Conservation (phyloP, 2,329 filamentous ascomycete genomes). For the Fusarium sp. region DNA sequence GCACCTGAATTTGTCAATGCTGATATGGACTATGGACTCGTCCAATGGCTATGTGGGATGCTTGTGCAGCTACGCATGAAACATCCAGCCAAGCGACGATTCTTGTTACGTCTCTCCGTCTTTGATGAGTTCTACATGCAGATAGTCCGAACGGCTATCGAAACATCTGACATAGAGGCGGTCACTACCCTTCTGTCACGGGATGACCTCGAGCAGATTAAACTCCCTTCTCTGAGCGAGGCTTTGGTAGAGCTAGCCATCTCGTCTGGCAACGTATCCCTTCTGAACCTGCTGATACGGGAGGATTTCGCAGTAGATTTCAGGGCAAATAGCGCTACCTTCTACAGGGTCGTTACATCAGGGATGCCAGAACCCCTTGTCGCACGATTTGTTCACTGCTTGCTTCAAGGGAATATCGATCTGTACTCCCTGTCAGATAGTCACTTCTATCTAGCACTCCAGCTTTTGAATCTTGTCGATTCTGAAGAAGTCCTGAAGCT, state of each 20-base stretch:
- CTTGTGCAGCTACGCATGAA: background rate
- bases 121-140: background rate
- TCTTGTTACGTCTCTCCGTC: background rate
- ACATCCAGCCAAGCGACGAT: background rate
- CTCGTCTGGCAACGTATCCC: background rate
- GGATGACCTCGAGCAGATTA: background rate
- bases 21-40: background rate
- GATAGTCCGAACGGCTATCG: background rate
- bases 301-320: background rate
- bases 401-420: background rate
- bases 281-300: background rate
- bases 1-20: accelerated
- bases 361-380: background rate
- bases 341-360: background rate
- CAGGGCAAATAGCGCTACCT: accelerated
- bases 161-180: background rate
- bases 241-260: background rate
- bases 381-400: background rate
- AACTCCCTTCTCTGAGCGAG: background rate
- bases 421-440: background rate
- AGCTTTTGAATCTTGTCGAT: too few species aligned
- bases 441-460: background rate
- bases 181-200: background rate
- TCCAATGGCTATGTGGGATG: background rate
- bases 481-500: too few species aligned